Evolutionary conservation across 768 basidiomycete genomes (phyloP).

Genomic region (Lentinus tigrinus): DNA sequence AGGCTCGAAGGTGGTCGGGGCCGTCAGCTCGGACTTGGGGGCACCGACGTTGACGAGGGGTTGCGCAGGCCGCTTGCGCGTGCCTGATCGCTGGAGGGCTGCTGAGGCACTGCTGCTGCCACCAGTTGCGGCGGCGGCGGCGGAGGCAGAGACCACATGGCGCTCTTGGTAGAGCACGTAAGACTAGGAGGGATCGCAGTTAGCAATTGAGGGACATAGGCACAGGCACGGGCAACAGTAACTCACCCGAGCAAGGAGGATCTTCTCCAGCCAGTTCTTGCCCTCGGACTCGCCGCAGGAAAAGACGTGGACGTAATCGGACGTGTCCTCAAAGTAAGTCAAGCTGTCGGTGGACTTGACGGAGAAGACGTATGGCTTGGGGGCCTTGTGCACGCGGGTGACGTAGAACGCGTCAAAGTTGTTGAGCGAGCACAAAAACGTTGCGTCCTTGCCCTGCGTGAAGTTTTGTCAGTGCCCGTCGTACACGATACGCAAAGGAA

Average conservation of each 20-base stretch:
- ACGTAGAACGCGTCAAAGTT: conserved; percentile 88
- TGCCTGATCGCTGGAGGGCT: conserved; percentile 36
- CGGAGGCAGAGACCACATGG: conserved; percentile 56
- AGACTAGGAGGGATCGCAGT: conserved; percentile 47
- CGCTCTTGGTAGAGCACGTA: conserved; percentile 83
- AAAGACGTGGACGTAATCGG: conserved; percentile 88
- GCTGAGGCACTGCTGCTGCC: conserved; percentile 28
- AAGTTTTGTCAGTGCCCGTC: background rate
- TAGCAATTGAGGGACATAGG: background rate
- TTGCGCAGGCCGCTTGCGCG: conserved; percentile 40
- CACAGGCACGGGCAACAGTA: conserved; percentile 9
- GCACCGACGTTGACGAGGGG: conserved; percentile 50
- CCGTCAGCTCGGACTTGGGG: conserved; percentile 32
- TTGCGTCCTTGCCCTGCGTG: conserved; percentile 78
- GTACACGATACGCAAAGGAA: conserved; percentile 7
- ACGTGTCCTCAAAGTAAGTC: conserved; percentile 81
- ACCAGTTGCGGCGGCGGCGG: conserved; percentile 9
- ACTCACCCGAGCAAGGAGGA: conserved; percentile 79
- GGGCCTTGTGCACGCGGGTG: conserved; percentile 74
- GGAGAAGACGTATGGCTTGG: conserved; percentile 83
- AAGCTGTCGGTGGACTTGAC: conserved; percentile 87
- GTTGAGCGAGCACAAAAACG: conserved; percentile 77
- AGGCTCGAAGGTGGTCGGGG: conserved; percentile 61
- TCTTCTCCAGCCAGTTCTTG: conserved; percentile 73
- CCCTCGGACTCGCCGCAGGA: conserved; percentile 75